Evolutionary conservation across 1,139 yeast species (phyloP), one percentile per base, ranked within the genome.

Genomic region (Kurtzmaniella quercitrusa): DNA sequence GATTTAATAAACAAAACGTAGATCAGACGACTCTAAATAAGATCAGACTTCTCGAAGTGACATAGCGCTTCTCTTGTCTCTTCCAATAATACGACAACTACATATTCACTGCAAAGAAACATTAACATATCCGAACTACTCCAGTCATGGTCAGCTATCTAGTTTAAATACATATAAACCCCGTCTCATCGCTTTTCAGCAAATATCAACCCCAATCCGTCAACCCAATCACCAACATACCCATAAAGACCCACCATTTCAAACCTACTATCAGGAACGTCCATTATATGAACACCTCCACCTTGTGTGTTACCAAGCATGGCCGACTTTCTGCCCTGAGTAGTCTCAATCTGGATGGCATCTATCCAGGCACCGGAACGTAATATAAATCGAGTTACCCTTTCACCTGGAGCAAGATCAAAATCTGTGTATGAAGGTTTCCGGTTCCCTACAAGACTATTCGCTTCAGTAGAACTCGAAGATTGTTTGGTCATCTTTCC

Each of bases 361-460:
- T 93, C 98, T 14, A 93, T 70, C 97, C 98, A 93, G 1, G 77
- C 82, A 6, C 98, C 98, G 42, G 81, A 72, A 49, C 95, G 73
- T 39, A 89, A 67, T 44, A 75, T 73, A 46, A 90, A 69, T 36
- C 83, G 85, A 3, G 70, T 59, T 8, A 93, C 67, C 10, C 53
- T 50, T 57, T 91, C 96, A 31, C 81, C 87, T 0, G 62, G 63
- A 2, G 67, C 65, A 9, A 91, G 57, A 1, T 58, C 59, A 47
- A 85, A 75, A 43, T 85, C 94, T 0, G 82, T 60, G 46, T 74
- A 82, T 40, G 72, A 66, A 2, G 70, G 68, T 3, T 82, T 87
- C 43, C 73, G 71, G 33, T 80, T 81, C 10, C 98, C 98, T 46
- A 85, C 62, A 36, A 40, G 39, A 34, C 43, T 41, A n/a, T 44